Evolutionary conservation across 495 filamentous ascomycete species (phyloP).

Genomic region (Tetracladium setigerum): DNA sequence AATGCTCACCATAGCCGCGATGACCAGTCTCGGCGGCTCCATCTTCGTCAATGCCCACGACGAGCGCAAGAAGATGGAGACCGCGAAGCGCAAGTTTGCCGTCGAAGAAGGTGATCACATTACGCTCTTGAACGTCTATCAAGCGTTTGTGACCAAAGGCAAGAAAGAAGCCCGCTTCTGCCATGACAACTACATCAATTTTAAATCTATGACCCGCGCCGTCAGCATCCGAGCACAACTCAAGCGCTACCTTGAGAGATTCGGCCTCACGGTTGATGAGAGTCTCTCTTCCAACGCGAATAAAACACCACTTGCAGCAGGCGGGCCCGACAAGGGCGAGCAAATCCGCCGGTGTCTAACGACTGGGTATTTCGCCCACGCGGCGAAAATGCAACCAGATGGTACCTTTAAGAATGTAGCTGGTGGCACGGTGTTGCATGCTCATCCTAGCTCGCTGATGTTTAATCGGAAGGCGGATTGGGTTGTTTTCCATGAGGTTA

Average conservation of each 20-base stretch:
- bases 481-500: slow-evolving; percentile 94
- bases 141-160: slow-evolving; percentile 79
- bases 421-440: slow-evolving; percentile 65
- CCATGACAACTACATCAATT: slow-evolving; percentile 79
- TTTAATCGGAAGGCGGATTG: slow-evolving; percentile 98
- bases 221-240: slow-evolving; percentile 83
- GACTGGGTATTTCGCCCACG: slow-evolving; percentile 90
- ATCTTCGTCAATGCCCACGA: slow-evolving; percentile 77
- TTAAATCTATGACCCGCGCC: slow-evolving; percentile 70
- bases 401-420: slow-evolving; percentile 80
- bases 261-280: slow-evolving; percentile 68
- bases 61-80: slow-evolving; percentile 65
- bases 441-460: slow-evolving; percentile 90
- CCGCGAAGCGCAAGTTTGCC: slow-evolving; percentile 72
- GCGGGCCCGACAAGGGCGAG: slow-evolving; percentile 48
- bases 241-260: slow-evolving; percentile 78
- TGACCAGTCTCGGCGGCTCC: slow-evolving; percentile 78
- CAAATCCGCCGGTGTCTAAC: slow-evolving; percentile 82
- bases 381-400: slow-evolving; percentile 91
- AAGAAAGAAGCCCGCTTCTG: slow-evolving; percentile 84
- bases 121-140: slow-evolving; percentile 89
- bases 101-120: slow-evolving; percentile 94
- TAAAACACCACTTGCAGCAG: slow-evolving; percentile 13
- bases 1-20: slow-evolving; percentile 86
- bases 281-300: slow-evolving; percentile 30